Evolutionary conservation across 176 grass and related monocot species (phyloP), one percentile per base, ranked within the genome.

Genomic region (Lolium multiflorum): DNA sequence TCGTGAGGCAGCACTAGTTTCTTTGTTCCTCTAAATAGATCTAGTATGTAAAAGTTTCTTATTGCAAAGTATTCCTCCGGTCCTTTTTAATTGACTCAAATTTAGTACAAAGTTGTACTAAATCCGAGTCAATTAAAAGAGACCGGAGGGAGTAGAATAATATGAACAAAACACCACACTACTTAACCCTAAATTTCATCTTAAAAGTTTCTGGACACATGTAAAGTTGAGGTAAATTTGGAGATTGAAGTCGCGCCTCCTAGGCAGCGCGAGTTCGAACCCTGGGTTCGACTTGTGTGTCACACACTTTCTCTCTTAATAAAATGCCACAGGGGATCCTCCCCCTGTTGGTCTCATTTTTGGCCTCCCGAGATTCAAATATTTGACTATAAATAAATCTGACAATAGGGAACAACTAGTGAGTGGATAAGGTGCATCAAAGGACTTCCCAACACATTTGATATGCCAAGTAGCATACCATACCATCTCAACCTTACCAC

Each of bases 401-500:
- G 1, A 3, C 25, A 62, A 62, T 44, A 95, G 94, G 89, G 84
- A 50, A 86, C 86, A 2, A 44, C 88, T 4, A 37, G 7, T 6
- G 80, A 87, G 44, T 95, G 89, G 93, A 14, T 70, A 31, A 89
- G 91, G 28, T 95, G 93, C 28, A 69, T 9, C n/a, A 0, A 4
- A 2, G 16, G 3, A 2, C n/a, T 92, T 31, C 86, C 86, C 13
- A 89, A 89, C 70, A 8, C 25, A 17, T 1, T 0, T 6, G 85
- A 93, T 31, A 25, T 89, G 67, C 43, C 25, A 35, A 94, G 60
- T 63, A 94, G 51, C 58, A 87, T 91, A 56, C 13, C 77, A 0
- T 91, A 84, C 52, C 83, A 91, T 72, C n/a, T 76, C 39, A 94
- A 89, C n/a, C 56, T 94, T 15, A 89, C 69, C 20, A 81, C 12